phyloP scores from a whole-genome alignment of 1,139 yeast species.

The Yamadazyma aaseri region DNA sequence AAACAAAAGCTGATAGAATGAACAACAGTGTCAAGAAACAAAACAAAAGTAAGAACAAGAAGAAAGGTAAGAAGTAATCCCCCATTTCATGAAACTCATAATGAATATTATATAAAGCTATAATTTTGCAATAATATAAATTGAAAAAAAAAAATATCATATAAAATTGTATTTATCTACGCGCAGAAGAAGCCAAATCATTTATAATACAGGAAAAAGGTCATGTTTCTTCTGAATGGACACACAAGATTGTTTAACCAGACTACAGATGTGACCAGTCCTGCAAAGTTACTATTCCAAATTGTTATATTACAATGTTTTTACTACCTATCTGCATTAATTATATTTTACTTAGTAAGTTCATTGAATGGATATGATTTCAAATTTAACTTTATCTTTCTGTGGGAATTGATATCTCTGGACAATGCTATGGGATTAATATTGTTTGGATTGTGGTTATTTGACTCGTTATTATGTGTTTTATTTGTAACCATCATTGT shows the following conservation, averaged over 20 bases:
- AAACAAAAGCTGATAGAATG: slow-evolving; percentile 65
- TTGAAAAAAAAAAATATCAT: too few relatives aligned
- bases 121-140: too few relatives aligned
- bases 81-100: too few relatives aligned
- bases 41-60: slow-evolving; percentile 20
- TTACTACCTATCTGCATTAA: slow-evolving; percentile 62
- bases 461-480: slow-evolving; percentile 76
- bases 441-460: slow-evolving; percentile 70
- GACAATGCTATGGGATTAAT: slow-evolving; percentile 82
- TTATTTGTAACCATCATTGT: slow-evolving; percentile 82
- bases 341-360: slow-evolving; percentile 57
- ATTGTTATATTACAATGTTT: slow-evolving; percentile 63
- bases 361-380: slow-evolving; percentile 63
- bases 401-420: slow-evolving; percentile 73
- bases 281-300: slow-evolving; percentile 47
- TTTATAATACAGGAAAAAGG: too few relatives aligned
- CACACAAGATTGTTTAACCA: slow-evolving; percentile 28
- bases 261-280: slow-evolving; percentile 34
- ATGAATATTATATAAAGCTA: too few relatives aligned
- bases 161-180: too few relatives aligned
- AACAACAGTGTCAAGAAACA: slow-evolving; percentile 9
- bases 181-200: too few relatives aligned
- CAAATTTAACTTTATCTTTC: slow-evolving; percentile 67
- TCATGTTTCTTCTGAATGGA: slow-evolving; percentile 23
- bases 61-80: slow-evolving; percentile 10